phyloP scores from a whole-genome alignment of 306 rosid genomes.

The Betula pendula region DNA sequence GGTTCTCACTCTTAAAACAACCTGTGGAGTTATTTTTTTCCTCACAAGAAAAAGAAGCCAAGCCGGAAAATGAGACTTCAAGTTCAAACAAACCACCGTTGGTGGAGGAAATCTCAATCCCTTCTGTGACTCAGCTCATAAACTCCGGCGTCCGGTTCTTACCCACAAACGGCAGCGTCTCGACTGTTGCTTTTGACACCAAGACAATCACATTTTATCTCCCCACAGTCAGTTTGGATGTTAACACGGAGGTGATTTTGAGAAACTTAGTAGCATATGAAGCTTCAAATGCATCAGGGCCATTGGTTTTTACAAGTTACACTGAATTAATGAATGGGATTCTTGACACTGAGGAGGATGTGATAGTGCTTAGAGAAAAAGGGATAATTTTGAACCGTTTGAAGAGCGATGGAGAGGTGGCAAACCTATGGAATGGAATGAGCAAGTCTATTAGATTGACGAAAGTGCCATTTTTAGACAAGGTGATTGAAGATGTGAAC shows the following conservation, averaged over 20 bases:
- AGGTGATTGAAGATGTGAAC: conserved; percentile 74
- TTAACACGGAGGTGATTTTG: conserved; percentile 53
- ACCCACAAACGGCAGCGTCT: conserved; percentile 45
- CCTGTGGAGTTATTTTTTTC: conserved; percentile 38
- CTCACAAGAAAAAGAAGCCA: conserved; percentile 27
- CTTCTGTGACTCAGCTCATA: conserved; percentile 51
- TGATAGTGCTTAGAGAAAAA: conserved; percentile 46
- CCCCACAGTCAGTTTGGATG: conserved; percentile 55
- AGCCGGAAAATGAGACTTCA: conserved; percentile 33
- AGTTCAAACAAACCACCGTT: conserved; percentile 46
- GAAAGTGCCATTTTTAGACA: conserved; percentile 62
- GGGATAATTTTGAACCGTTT: conserved; percentile 63
- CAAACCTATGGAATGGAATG: conserved; percentile 71
- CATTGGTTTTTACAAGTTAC: conserved; percentile 62
- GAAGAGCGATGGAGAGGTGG: conserved; percentile 68
- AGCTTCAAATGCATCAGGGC: conserved; percentile 62
- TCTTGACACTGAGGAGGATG: conserved; percentile 68
- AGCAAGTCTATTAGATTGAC: conserved; percentile 64
- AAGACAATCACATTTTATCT: conserved; percentile 52
- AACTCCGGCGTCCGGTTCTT: conserved; percentile 48
- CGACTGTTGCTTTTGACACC: conserved; percentile 47
- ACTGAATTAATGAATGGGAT: conserved; percentile 77
- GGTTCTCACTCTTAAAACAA: conserved; percentile 34
- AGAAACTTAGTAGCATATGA: conserved; percentile 79
- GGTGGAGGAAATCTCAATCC: conserved; percentile 70